Evolutionary conservation across 352 stramenopile genomes (phyloP).

Genomic region (Globisporangium okanoganense): DNA sequence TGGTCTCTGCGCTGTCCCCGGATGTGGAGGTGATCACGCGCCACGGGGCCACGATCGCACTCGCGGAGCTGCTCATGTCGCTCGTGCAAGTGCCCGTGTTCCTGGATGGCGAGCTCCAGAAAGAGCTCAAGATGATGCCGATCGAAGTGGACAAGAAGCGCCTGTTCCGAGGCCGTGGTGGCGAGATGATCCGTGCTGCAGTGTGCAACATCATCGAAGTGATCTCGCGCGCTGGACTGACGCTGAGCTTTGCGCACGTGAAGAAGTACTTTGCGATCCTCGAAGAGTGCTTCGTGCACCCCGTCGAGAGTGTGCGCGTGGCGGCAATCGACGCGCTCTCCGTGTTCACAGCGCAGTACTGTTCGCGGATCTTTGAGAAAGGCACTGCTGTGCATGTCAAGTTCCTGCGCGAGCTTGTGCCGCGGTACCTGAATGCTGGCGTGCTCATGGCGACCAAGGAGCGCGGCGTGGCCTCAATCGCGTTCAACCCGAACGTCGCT

Average conservation of each 20-base stretch:
- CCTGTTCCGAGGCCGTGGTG: slow-evolving; percentile 94
- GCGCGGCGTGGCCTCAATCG: slow-evolving; percentile 20
- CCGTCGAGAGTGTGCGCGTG: slow-evolving; percentile 90
- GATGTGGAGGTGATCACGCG: slow-evolving; percentile 90
- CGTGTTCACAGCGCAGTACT: slow-evolving; percentile 87
- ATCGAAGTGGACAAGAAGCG: slow-evolving; percentile 92
- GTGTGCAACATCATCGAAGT: slow-evolving; percentile 95
- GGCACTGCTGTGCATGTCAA: slow-evolving; percentile 36
- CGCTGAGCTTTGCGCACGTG: slow-evolving; percentile 51
- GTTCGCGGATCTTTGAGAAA: slow-evolving; percentile 62
- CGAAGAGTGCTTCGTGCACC: slow-evolving; percentile 93
- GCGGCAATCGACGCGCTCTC: slow-evolving; percentile 85
- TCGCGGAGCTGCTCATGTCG: slow-evolving; percentile 79
- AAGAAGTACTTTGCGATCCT: slow-evolving; percentile 78
- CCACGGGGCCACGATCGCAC: slow-evolving; percentile 92
- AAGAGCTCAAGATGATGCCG: slow-evolving; percentile 62
- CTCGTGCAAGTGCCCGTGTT: slow-evolving; percentile 49
- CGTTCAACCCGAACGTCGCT: slow-evolving; percentile 84
- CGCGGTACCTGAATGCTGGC: slow-evolving; percentile 50
- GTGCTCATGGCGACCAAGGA: slow-evolving; percentile 33
- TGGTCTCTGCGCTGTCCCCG: slow-evolving; percentile 68
- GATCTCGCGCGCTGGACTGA: slow-evolving; percentile 53
- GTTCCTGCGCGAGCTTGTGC: slow-evolving; percentile 48
- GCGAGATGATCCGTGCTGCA: slow-evolving; percentile 93
- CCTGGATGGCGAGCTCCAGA: slow-evolving; percentile 69